Percentiles rank a stretch among this genome's conserved stretches.
These are phyloP conservation scores for Diddensiella transvaalensis DNA, from an alignment of 805 yeast genomes.

Conservation along the genomic window DNA sequence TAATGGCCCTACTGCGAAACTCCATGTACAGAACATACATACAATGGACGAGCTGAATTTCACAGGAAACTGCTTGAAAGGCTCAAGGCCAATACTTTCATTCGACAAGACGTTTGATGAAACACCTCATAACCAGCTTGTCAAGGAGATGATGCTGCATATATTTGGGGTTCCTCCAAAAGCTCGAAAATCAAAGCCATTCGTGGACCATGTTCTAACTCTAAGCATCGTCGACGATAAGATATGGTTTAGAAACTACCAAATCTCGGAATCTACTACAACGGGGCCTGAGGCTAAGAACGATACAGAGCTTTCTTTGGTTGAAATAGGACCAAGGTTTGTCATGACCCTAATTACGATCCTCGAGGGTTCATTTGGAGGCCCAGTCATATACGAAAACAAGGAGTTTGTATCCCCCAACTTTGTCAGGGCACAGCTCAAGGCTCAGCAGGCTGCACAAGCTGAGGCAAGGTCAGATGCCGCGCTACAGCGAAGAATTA, in stretches of 20 bases:
- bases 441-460: conserved; percentile 72
- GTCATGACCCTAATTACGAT: conserved; percentile 89
- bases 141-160: conserved; percentile 80
- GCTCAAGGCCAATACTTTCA: conserved; percentile 89
- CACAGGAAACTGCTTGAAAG: conserved; percentile 93
- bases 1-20: conserved; percentile 94
- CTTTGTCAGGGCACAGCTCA: conserved; percentile 84
- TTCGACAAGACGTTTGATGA: conserved; percentile 78
- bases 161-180: conserved; percentile 93
- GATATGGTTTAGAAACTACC: conserved; percentile 94
- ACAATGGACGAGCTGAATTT: conserved; percentile 94
- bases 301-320: conserved; percentile 64
- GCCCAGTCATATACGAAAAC: conserved; percentile 96
- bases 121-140: conserved; percentile 62
- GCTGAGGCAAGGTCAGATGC: conserved; percentile 78
- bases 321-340: conserved; percentile 95
- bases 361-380: conserved; percentile 95
- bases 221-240: conserved; percentile 89
- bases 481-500: conserved; percentile 69
- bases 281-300: conserved; percentile 33
- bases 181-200: conserved; percentile 90
- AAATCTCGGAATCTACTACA: conserved; percentile 63
- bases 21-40: conserved; percentile 90
- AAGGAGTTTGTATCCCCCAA: conserved; percentile 96
- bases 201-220: conserved; percentile 91